Base-by-base conservation (phyloP, 2,329 filamentous ascomycete genomes). In the Pseudohalonectria lignicola region DNA sequence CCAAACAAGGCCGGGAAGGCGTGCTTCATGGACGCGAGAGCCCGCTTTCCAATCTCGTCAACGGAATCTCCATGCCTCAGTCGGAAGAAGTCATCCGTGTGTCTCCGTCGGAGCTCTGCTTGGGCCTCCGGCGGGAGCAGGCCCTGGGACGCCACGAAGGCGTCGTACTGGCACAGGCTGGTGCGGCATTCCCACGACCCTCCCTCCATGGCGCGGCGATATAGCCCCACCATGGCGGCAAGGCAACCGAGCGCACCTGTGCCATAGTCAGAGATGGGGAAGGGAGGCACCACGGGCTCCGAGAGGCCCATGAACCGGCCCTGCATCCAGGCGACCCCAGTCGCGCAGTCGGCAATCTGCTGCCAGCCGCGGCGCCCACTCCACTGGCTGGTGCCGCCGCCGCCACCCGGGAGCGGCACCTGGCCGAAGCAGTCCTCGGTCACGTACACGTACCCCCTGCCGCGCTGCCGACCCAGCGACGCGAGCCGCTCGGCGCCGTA, bases 141-240 rank as follows among this genome's bases (percentile, higher is more conserved):
- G 1, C 79, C 79, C 0, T 74, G 63, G 15, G 70, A 65, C 48
- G 82, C 70, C 18, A 84, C 64, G 3, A 80, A 67, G 1, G 82
- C 64, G 45, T 85, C 77, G 51, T 83, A 85, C 48, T 84, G 79
- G 48, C 76, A 65, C 17, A 84, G 61, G 2, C 74, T 79, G 0
- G 70, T 73, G 39, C 70, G 74, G 34, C 78, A 77, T 40, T 76
- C 64, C 64, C 78, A 83, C 1, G 76, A 80, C 2, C 80, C 80
- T 15, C 80, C 80, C 13, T 60, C 54, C 8, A 67, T 76, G 0
- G 79, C 72, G 25, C 81, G 68, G 47, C 71, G 68, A 48, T 75
- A 76, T 8, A 85, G 62, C 1, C 78, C 80, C 0, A 67, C 67
- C 25, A 86, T 53, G 0, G 79, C 79, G 3, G 78, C 74, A 45